phyloP scores from a whole-genome alignment of 129 eudicot genomes.

The Glebionis coronaria region DNA sequence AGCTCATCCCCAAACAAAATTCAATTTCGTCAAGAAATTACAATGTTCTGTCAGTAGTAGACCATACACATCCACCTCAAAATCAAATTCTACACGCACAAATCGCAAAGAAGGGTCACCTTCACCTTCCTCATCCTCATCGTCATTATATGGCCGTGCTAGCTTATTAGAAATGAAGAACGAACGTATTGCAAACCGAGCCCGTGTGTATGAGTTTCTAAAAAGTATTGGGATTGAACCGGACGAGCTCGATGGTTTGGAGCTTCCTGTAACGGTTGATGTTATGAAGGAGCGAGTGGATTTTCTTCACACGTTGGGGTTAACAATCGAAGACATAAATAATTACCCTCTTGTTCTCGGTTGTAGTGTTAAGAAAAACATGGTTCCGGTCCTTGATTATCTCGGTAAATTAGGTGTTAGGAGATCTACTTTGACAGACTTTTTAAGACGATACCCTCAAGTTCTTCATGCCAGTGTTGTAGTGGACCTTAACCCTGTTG shows the following conservation, averaged over 20 bases:
- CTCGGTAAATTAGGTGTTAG: conserved; percentile 78
- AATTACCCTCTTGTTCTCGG: conserved; percentile 95
- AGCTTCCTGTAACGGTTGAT: conserved; percentile 93
- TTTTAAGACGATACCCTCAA: conserved; percentile 82
- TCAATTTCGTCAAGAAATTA: conserved; percentile 33
- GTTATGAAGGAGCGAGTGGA: conserved; percentile 94
- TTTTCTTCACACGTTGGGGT: conserved; percentile 84
- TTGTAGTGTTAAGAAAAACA: conserved; percentile 97
- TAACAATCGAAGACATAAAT: conserved; percentile 85
- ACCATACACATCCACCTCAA: conserved; percentile 43
- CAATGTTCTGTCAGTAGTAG: conserved; percentile 52
- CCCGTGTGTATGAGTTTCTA: conserved; percentile 79
- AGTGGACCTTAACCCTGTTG: conserved; percentile 91
- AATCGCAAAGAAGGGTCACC: conserved; percentile 37
- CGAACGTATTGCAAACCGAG: conserved; percentile 66
- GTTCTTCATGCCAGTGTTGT: conserved; percentile 97
- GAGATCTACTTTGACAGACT: conserved; percentile 62
- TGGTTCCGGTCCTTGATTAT: conserved; percentile 96
- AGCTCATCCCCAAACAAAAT: conserved; percentile 35
- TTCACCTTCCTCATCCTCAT: conserved; percentile 7
- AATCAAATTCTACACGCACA: conserved; percentile 22
- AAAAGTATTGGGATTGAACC: conserved; percentile 69
- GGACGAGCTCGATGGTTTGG: conserved; percentile 90
- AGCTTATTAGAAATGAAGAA: conserved; percentile 83
- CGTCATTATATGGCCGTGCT: conserved; percentile 69